Evolutionary conservation across 2,329 filamentous ascomycete species (phyloP), one percentile per base, ranked within the genome.

Genomic region (Fusarium verrucosum): DNA sequence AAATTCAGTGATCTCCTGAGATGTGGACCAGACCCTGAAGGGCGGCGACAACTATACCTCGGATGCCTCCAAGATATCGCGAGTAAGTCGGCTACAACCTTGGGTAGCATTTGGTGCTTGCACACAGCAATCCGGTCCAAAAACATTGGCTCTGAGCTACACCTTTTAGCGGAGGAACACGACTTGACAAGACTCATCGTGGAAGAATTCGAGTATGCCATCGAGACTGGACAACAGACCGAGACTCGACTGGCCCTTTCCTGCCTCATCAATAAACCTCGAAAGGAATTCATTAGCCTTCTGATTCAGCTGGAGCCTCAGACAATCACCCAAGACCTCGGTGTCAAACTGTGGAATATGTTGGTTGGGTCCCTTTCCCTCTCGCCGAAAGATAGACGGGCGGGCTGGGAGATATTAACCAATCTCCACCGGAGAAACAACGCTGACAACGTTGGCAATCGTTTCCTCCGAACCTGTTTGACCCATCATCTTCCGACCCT

Each of bases 101-200:
- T 91, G 8, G 92, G 92, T 2, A 95, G 91, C 67, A 83, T 94
- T 19, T 89, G 87, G 71, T 88, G 88, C 16, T 78, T 92, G 42
- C 78, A 74, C 46, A 77, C 81, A 41, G 73, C 86, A 17, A 78
- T 85, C n/a, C 78, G 79, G 10, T 77, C 76, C 19, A 50, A 44
- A 20, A 76, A 82, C 33, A 71, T 83, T 33, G 69, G 70, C 4
- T 77, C 77, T 9, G 87, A 90, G 58, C 75, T 92, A 20, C 81
- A 80, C 25, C 75, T 78, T n/a, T 76, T 92, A 45, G 83, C 85
- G 10, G 76, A 81, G 8, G 82, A 89, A n/a, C 84, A 89, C 70
- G 82, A 87, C 60, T 75, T 92, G 43, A 84, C 87, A 2, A 78
- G 78, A 47, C 78, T 92, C 6, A 75, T 92, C 13, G 79, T 92